Conservation (phyloP, 129 eudicot genomes). For the Escallonia herrerae region DNA sequence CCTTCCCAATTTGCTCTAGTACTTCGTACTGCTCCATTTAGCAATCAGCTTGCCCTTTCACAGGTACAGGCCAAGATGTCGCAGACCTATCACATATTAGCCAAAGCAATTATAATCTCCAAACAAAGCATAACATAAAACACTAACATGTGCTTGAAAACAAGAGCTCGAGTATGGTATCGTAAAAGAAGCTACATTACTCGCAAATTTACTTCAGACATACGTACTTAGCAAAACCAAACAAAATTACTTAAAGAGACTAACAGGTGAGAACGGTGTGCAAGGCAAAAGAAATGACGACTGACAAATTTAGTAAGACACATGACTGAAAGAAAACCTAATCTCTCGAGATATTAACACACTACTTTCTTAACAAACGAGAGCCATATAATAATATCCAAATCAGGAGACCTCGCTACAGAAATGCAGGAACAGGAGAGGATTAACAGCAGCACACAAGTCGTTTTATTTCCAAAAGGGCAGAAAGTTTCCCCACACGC, state of each 20-base stretch:
- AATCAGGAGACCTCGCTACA: too few relatives aligned
- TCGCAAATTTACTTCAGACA: too few relatives aligned
- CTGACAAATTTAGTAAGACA: too few relatives aligned
- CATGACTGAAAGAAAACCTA: too few relatives aligned
- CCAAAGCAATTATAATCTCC: conserved; percentile 5
- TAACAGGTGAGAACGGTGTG: background rate
- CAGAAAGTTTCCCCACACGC: too few relatives aligned
- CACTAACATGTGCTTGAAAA: background rate
- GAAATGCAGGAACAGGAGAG: too few relatives aligned
- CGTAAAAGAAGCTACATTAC: background rate
- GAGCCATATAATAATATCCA: too few relatives aligned
- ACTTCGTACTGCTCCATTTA: conserved; percentile 89
- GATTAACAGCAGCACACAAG: too few relatives aligned
- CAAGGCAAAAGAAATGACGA: background rate
- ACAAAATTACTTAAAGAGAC: background rate
- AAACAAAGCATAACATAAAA: conserved; percentile 11
- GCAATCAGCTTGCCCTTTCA: conserved; percentile 21
- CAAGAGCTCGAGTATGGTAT: conserved; percentile 10
- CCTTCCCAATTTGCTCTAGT: conserved; percentile 93
- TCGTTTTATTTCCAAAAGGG: too few relatives aligned
- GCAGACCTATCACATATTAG: conserved; percentile 18
- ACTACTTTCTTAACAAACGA: too few relatives aligned
- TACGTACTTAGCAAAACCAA: too few relatives aligned
- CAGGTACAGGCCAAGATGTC: conserved; percentile 7
- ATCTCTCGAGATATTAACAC: too few relatives aligned